Evolutionary conservation across 2,329 filamentous ascomycete genomes (phyloP).

Genomic region (Claviceps sp.): DNA sequence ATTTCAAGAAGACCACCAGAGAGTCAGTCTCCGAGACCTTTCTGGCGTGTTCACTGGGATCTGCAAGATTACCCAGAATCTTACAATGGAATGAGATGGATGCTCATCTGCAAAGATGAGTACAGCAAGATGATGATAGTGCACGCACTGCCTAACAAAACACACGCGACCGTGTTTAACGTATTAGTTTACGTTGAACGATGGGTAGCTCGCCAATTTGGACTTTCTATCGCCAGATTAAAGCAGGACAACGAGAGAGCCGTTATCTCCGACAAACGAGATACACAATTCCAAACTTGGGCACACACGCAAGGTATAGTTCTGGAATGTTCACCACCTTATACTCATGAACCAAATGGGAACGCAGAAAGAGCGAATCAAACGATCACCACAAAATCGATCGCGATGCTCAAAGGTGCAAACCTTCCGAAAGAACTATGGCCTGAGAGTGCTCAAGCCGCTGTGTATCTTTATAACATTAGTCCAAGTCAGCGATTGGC

Average conservation of each 20-base stretch:
- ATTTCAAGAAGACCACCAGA: not conserved
- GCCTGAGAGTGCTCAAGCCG: not conserved
- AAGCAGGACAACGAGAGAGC: not conserved
- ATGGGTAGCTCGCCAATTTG: not conserved
- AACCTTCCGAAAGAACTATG: not conserved
- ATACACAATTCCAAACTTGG: not conserved
- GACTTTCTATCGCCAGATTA: not conserved
- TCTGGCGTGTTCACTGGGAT: not conserved
- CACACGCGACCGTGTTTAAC: not conserved
- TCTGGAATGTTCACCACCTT: not conserved
- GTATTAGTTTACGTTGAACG: not conserved
- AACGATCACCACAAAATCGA: not conserved
- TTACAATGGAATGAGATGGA: not conserved
- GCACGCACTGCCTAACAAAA: not conserved
- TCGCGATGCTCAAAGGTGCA: not conserved
- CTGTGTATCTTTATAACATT: not conserved
- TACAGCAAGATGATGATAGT: not conserved
- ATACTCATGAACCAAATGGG: not conserved
- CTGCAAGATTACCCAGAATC: not conserved
- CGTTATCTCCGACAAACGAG: not conserved
- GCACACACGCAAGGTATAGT: not conserved
- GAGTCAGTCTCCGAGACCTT: not conserved
- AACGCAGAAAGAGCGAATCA: not conserved
- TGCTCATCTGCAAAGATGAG: not conserved
- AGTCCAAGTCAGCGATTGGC: not conserved